Conservation (phyloP, 345 rosid species). For the Punica granatum region DNA sequence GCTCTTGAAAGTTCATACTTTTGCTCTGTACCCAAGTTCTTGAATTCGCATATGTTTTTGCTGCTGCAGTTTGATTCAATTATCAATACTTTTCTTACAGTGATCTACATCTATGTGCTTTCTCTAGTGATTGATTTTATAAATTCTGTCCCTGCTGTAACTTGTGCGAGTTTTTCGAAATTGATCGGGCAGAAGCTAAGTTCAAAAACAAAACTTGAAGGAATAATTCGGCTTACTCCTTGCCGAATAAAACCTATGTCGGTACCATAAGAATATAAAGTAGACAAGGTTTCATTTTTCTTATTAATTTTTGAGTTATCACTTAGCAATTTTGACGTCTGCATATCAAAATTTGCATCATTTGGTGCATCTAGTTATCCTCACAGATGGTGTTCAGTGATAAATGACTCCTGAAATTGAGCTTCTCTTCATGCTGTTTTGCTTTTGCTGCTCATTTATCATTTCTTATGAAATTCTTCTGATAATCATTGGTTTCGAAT, state of each 20-base stretch:
- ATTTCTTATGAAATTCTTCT: background rate
- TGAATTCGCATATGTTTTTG: background rate
- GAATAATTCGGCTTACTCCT: background rate
- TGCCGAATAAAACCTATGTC: background rate
- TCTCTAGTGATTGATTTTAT: background rate
- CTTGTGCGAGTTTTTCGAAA: background rate
- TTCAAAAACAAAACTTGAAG: background rate
- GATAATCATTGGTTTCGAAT: background rate
- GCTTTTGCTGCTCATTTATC: background rate
- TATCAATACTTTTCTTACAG: background rate
- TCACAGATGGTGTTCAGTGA: background rate
- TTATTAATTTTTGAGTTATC: background rate
- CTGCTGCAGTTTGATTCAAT: background rate
- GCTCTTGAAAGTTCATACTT: background rate
- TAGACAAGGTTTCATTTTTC: background rate
- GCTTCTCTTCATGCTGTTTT: background rate
- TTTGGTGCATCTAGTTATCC: background rate
- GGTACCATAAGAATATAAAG: background rate
- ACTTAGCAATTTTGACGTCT: background rate
- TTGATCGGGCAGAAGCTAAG: background rate
- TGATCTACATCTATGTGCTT: background rate
- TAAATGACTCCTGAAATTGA: background rate
- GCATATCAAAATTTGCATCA: background rate
- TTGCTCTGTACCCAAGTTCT: background rate
- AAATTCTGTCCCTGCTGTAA: background rate